Evolutionary conservation across 2,329 filamentous ascomycete genomes (phyloP).

Genomic region (Orbilia javanica): DNA sequence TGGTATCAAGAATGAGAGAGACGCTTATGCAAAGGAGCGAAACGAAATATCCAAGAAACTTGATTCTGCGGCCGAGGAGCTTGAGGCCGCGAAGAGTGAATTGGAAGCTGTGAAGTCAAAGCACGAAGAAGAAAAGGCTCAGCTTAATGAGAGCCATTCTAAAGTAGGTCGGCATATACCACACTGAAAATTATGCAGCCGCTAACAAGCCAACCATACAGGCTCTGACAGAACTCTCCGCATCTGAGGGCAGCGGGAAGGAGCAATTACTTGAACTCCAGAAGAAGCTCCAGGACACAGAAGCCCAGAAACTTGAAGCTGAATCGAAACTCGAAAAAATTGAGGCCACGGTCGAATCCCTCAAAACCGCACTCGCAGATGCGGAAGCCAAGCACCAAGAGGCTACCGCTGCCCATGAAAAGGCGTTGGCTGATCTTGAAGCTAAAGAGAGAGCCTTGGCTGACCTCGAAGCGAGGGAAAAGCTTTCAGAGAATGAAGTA

Average conservation of each 20-base stretch:
- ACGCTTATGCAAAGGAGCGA: conserved; percentile 22
- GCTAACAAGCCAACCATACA: conserved; percentile 11
- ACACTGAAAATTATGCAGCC: background rate
- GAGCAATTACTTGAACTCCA: conserved; percentile 34
- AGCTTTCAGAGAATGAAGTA: conserved; percentile 31
- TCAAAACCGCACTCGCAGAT: conserved; percentile 18
- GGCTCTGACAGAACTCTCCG: conserved; percentile 43
- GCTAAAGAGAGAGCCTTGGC: conserved; percentile 24
- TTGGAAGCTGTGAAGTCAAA: conserved; percentile 37
- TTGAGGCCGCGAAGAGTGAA: conserved; percentile 32
- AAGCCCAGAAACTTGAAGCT: conserved; percentile 5
- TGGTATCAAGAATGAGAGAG: conserved; percentile 15
- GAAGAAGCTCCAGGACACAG: conserved; percentile 31
- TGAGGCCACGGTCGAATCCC: conserved; percentile 2
- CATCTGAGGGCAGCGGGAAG: conserved; percentile 44
- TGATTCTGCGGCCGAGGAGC: conserved; percentile 11
- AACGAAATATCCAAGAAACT: conserved; percentile 37
- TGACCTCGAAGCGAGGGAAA: conserved; percentile 18
- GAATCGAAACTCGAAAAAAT: conserved; percentile 25
- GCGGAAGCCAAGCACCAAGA: conserved; percentile 26
- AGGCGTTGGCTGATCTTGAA: conserved; percentile 1
- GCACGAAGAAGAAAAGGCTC: conserved; percentile 42
- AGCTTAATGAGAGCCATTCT: conserved; percentile 39
- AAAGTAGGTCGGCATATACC: background rate
- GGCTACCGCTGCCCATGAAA: conserved; percentile 10